These are phyloP conservation scores for Passiflora organensis DNA, from an alignment of 345 rosid genomes.

Conservation along the genomic window DNA sequence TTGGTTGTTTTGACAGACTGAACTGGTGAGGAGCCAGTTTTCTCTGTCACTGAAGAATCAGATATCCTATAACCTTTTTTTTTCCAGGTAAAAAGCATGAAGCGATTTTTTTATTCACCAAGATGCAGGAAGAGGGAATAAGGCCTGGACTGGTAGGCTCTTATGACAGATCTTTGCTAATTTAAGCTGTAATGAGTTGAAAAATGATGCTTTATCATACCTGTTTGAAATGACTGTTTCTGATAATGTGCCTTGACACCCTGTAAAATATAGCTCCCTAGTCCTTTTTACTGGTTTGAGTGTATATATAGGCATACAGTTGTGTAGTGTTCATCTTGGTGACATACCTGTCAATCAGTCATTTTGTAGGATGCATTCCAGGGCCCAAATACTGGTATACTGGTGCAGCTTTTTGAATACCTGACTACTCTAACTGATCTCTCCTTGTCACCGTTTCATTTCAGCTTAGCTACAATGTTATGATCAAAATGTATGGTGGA, in stretches of 20 bases:
- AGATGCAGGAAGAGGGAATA: conserved; percentile 69
- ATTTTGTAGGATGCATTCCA: background rate
- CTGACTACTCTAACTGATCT: no score
- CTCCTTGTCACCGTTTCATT: background rate
- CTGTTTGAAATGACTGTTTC: background rate
- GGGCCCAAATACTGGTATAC: no score
- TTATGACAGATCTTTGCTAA: background rate
- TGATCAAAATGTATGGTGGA: conserved; percentile 46
- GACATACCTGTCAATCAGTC: background rate
- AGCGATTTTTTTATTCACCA: conserved; percentile 50
- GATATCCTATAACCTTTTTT: background rate
- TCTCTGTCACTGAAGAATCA: background rate
- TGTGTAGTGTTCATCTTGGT: background rate
- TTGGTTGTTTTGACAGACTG: background rate
- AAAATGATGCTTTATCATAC: background rate
- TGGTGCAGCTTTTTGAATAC: no score
- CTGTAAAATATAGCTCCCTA: background rate
- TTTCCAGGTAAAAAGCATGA: conserved; percentile 56
- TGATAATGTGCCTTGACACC: background rate
- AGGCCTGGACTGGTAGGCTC: conserved; percentile 62
- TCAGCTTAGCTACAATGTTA: conserved; percentile 77
- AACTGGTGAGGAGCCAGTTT: background rate
- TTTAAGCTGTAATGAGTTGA: background rate
- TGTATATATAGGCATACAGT: background rate
- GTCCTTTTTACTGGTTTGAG: background rate